phyloP scores from a whole-genome alignment of 768 basidiomycete genomes.

The Dentipellis sp. region DNA sequence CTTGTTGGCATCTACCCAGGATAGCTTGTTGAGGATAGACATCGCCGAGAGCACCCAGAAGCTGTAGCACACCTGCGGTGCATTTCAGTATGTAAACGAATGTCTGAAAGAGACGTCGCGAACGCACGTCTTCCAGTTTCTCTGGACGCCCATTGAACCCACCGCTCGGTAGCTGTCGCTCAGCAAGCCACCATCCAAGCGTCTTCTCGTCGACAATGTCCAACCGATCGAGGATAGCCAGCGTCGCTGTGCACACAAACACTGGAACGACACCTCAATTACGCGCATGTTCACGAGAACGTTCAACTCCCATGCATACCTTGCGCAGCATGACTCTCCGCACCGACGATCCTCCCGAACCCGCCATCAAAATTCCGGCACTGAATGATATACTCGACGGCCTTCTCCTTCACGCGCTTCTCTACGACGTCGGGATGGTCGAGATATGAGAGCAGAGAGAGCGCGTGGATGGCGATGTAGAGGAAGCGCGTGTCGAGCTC shows the following conservation, averaged over 20 bases:
- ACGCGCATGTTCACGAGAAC: not conserved
- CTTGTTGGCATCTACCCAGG: slow-evolving; percentile 84
- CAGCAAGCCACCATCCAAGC: slow-evolving; percentile 88
- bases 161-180: slow-evolving; percentile 87
- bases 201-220: slow-evolving; percentile 75
- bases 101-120: not conserved
- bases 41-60: slow-evolving; percentile 92
- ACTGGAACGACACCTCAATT: slow-evolving; percentile 34
- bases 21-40: slow-evolving; percentile 71
- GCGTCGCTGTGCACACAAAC: slow-evolving; percentile 79
- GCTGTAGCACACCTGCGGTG: slow-evolving; percentile 86
- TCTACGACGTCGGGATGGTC: slow-evolving; percentile 25
- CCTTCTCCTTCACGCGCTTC: slow-evolving; percentile 50
- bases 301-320: slow-evolving; percentile 33
- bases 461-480: slow-evolving; percentile 76
- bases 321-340: slow-evolving; percentile 89
- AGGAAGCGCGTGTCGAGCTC: slow-evolving; percentile 88
- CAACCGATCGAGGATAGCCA: slow-evolving; percentile 80
- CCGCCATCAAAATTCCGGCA: slow-evolving; percentile 96
- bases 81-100: not conserved
- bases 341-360: slow-evolving; percentile 76
- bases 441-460: slow-evolving; percentile 74
- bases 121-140: slow-evolving; percentile 87
- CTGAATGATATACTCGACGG: slow-evolving; percentile 59
- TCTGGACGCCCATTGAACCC: slow-evolving; percentile 97